Conservation (phyloP, 1,139 yeast species). For the Yamadazyma conglobata region DNA sequence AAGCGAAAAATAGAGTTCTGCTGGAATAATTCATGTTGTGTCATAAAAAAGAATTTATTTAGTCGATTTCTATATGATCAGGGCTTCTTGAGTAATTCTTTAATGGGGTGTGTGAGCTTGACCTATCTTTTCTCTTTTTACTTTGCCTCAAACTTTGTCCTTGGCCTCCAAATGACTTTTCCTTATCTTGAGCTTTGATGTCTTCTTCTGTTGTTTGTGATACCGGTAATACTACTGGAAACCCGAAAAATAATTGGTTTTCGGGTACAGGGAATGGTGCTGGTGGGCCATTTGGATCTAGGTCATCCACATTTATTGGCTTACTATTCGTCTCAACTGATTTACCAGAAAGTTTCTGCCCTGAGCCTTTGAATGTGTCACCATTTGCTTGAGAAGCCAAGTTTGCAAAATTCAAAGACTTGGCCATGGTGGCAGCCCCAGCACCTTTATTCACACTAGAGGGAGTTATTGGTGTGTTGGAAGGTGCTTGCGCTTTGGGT, state of each 20-base stretch:
- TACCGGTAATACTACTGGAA: slow-evolving; percentile 75
- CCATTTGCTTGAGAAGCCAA: slow-evolving; percentile 43
- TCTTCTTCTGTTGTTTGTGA: slow-evolving; percentile 38
- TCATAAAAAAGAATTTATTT: slow-evolving; percentile 8
- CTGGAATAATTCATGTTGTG: background rate
- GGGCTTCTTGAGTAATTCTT: slow-evolving; percentile 62
- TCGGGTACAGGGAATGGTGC: slow-evolving; percentile 72
- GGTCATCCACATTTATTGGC: slow-evolving; percentile 30
- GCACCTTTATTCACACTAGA: slow-evolving; percentile 37
- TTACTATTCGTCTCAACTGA: slow-evolving; percentile 24
- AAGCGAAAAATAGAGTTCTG: background rate
- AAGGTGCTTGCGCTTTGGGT: slow-evolving; percentile 34
- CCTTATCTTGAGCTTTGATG: slow-evolving; percentile 12
- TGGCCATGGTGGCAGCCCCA: slow-evolving; percentile 78
- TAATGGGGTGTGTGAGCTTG: slow-evolving; percentile 35
- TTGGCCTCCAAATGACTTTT: slow-evolving; percentile 48
- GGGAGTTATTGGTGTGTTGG: slow-evolving; percentile 31
- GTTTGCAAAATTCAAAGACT: slow-evolving; percentile 64
- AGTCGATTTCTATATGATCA: slow-evolving; percentile 78
- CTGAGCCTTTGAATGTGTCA: slow-evolving; percentile 54
- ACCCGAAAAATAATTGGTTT: slow-evolving; percentile 91
- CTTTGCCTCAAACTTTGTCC: slow-evolving; percentile 74
- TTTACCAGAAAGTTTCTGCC: slow-evolving; percentile 73
- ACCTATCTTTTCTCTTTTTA: slow-evolving; percentile 67
- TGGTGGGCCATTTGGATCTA: slow-evolving; percentile 57